Evolutionary conservation across 1,284 basidiomycete genomes (phyloP).

Genomic region (Stygiomarasmius scandens): DNA sequence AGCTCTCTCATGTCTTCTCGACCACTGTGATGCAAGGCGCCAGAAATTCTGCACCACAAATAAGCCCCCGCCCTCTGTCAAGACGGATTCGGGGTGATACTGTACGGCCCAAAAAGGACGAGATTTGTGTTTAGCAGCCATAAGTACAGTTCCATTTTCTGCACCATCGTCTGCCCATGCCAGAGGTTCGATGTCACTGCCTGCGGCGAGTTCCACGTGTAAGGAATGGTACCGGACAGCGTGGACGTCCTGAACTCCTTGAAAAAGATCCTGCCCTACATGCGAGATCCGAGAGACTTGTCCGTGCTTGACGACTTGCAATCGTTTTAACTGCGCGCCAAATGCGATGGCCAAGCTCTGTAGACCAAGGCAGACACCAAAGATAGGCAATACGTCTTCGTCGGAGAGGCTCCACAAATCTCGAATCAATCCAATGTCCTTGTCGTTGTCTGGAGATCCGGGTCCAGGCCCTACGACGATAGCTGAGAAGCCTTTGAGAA

Average conservation of each 20-base stretch:
- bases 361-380: slow-evolving; percentile 91
- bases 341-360: slow-evolving; percentile 86
- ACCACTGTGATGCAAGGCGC: slow-evolving; percentile 63
- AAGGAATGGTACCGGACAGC: slow-evolving; percentile 90
- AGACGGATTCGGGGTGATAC: slow-evolving; percentile 90
- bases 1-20: slow-evolving; percentile 36
- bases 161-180: slow-evolving; percentile 69
- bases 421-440: slow-evolving; percentile 69
- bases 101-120: slow-evolving; percentile 93
- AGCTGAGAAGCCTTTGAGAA: slow-evolving; percentile 64
- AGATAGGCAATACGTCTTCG: slow-evolving; percentile 64
- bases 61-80: slow-evolving; percentile 63
- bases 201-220: slow-evolving; percentile 50
- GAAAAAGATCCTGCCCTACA: slow-evolving; percentile 60
- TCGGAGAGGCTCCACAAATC: slow-evolving; percentile 66
- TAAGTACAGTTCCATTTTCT: slow-evolving; percentile 68
- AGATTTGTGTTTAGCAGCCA: slow-evolving; percentile 67
- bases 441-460: slow-evolving; percentile 67
- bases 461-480: slow-evolving; percentile 81
- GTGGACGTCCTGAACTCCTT: slow-evolving; percentile 57
- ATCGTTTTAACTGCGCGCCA: slow-evolving; percentile 61
- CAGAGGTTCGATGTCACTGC: slow-evolving; percentile 57
- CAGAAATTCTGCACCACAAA: slow-evolving; percentile 76
- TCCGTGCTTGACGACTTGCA: slow-evolving; percentile 77
- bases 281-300: slow-evolving; percentile 75